phyloP scores from a whole-genome alignment of 1,284 basidiomycete genomes.

The Puccinia coronata region DNA sequence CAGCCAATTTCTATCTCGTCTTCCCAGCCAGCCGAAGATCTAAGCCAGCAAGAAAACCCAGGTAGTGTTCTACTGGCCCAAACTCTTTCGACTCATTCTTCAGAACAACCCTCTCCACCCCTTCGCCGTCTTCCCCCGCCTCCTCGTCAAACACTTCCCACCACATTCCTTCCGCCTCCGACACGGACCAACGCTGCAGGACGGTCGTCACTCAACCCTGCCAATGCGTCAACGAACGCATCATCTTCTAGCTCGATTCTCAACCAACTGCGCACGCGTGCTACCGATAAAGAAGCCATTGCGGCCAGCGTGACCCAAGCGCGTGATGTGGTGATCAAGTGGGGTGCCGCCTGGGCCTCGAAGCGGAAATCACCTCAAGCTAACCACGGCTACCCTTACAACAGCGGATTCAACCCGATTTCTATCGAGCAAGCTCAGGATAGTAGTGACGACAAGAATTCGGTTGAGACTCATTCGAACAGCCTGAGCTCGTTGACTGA shows the following conservation, averaged over 20 bases:
- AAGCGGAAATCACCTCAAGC: conserved; percentile 54
- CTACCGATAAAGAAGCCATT: conserved; percentile 71
- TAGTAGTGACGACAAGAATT: background rate
- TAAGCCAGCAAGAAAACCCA: conserved; percentile 7
- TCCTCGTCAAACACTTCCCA: conserved; percentile 45
- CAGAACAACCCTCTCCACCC: conserved; percentile 10
- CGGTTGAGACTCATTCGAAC: background rate
- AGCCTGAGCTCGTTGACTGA: conserved; percentile 14
- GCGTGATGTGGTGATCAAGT: conserved; percentile 80
- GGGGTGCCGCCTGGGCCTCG: conserved; percentile 71
- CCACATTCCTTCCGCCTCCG: conserved; percentile 39
- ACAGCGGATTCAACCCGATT: conserved; percentile 48
- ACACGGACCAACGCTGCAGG: background rate
- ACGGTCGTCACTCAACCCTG: background rate
- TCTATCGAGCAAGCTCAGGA: conserved; percentile 24
- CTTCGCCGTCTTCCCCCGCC: conserved; percentile 13
- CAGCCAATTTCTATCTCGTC: conserved; percentile 2
- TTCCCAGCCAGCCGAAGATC: background rate
- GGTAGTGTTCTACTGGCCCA: background rate
- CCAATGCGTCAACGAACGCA: conserved; percentile 17
- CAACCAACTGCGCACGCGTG: conserved; percentile 64
- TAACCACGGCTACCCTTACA: conserved; percentile 22
- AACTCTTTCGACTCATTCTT: background rate
- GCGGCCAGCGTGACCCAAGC: conserved; percentile 63
- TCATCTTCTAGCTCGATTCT: conserved; percentile 48